A percentile compares a stretch with the other conserved stretches of the same genome.
phyloP scores from a whole-genome alignment of 345 rosid genomes.

The Populus tremula region DNA sequence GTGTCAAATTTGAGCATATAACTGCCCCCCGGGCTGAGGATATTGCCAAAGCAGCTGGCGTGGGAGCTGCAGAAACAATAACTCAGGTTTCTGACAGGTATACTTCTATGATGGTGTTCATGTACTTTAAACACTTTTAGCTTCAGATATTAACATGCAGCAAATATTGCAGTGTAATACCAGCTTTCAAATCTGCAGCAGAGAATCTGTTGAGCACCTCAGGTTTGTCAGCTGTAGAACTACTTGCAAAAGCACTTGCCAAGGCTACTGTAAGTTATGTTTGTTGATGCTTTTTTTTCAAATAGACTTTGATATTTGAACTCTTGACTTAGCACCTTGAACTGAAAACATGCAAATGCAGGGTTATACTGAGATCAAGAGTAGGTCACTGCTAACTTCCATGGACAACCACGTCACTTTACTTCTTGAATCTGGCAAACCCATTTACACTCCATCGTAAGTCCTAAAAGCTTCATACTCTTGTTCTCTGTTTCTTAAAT shows the following conservation, averaged over 20 bases:
- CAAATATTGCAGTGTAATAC: slow-evolving; percentile 67
- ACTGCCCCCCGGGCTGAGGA: slow-evolving; percentile 81
- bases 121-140: not conserved
- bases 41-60: slow-evolving; percentile 79
- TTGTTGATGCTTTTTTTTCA: not conserved
- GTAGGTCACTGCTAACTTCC: slow-evolving; percentile 80
- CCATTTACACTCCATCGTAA: slow-evolving; percentile 72
- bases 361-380: slow-evolving; percentile 90
- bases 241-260: slow-evolving; percentile 94
- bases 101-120: not conserved
- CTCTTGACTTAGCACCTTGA: not conserved
- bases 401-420: slow-evolving; percentile 87
- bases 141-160: not conserved
- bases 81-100: slow-evolving; percentile 88
- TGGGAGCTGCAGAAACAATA: slow-evolving; percentile 69
- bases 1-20: slow-evolving; percentile 82
- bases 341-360: slow-evolving; percentile 25
- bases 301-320: not conserved
- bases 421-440: slow-evolving; percentile 69
- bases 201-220: slow-evolving; percentile 67
- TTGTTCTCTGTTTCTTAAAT: not conserved
- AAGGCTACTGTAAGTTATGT: slow-evolving; percentile 67
- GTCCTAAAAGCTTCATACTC: slow-evolving; percentile 16
- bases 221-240: slow-evolving; percentile 71
- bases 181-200: slow-evolving; percentile 77